Evolutionary conservation across 2,329 filamentous ascomycete genomes (phyloP).

Genomic region (Zymoseptoria ardabiliae): DNA sequence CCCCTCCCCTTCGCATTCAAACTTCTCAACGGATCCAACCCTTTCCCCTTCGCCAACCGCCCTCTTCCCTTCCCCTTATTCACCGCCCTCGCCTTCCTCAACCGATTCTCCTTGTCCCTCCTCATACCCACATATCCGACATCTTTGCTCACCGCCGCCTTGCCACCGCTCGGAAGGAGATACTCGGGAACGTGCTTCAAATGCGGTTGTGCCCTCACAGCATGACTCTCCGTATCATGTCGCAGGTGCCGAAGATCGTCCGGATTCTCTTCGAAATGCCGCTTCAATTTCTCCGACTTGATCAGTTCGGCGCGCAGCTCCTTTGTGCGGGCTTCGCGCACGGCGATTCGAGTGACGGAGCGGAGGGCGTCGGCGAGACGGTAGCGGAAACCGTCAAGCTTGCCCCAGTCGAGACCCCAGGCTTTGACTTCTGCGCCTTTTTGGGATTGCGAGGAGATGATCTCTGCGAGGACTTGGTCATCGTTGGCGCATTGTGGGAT

Average conservation of each 20-base stretch:
- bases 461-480: conserved; percentile 74
- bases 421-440: conserved; percentile 75
- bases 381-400: conserved; percentile 90
- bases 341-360: conserved; percentile 79
- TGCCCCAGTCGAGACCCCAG: conserved; percentile 90
- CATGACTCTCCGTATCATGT: conserved; percentile 80
- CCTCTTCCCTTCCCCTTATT: conserved; percentile 42
- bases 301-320: conserved; percentile 85
- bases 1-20: conserved; percentile 53
- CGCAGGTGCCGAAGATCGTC: conserved; percentile 78
- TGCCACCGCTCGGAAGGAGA: conserved; percentile 67
- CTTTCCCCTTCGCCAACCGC: conserved; percentile 52
- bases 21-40: conserved; percentile 77
- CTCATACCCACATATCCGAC: conserved; percentile 68
- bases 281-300: conserved; percentile 87
- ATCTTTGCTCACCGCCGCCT: conserved; percentile 56
- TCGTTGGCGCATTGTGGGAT: conserved; percentile 71
- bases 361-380: conserved; percentile 87
- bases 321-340: conserved; percentile 80
- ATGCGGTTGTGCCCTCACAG: conserved; percentile 78
- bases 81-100: conserved; percentile 37
- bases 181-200: conserved; percentile 94
- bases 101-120: conserved; percentile 44
- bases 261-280: conserved; percentile 96
- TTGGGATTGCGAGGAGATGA: conserved; percentile 70